Base-by-base conservation (phyloP, 495 filamentous ascomycete species). In the Cercophora samala region DNA sequence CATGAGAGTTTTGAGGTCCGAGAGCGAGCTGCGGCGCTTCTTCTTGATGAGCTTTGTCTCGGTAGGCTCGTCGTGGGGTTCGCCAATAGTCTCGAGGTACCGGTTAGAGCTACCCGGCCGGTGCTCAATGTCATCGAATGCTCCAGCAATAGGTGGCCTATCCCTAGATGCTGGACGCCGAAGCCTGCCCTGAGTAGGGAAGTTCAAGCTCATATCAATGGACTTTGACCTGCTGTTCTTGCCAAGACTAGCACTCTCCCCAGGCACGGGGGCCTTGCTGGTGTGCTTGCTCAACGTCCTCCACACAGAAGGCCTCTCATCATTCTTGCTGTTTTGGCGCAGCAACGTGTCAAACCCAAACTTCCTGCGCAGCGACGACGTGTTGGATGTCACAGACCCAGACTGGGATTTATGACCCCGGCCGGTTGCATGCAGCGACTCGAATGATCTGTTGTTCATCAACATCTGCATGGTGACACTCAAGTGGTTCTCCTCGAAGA, bases 1-100 rank as follows among this genome's bases (percentile, higher is more conserved):
- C 74, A 89, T 85, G 5, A 84, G 80, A 54, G 81, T 82, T 72
- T 91, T 90, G 26, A 99, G 80, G 73, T 99, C 95, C 18, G 93
- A 96, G 23, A 99, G 78, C 23, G 94, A 97, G 76, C 93, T 97
- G 70, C 95, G 88, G 67, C 95, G 84, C 79, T 96, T 97, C 79
- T 89, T 92, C 70, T 88, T 84, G 73, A 83, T 66, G 42, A 80
- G 72, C 64, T 82, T 86, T 32, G 70, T 67, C n/a, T 74, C 68
- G 0, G 70, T 63, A 53, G 76, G 70, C 60, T 80, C 81, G 13
- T 74, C 72, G 15, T 83, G 79, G 23, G 82, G 83, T 65, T 82
- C 81, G 15, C 82, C 81, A 66, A 86, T 84, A 2, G 82, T 83
- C 66, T 84, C 76, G 22, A 62, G 32, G 4, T 73, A 74, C 51